Percentiles rank a stretch among this genome's conserved stretches.
Conservation (phyloP, 305 asterid genomes). For the Solanum aculeatissimum region DNA sequence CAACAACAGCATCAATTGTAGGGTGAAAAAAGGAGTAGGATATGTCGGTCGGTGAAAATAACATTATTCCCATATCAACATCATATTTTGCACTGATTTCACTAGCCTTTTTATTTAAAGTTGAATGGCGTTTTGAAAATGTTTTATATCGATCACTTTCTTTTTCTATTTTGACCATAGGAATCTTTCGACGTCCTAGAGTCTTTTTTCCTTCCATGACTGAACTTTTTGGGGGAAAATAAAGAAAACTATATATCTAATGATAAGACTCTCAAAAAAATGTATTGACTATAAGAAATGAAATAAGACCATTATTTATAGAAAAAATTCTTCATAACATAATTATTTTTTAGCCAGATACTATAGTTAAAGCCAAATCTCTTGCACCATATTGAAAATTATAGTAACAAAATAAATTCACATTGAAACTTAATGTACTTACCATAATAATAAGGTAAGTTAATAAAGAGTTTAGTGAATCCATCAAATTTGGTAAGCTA, state of each 20-base stretch:
- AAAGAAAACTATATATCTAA: too few species aligned
- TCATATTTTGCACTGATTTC: conserved; percentile 20
- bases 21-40: conserved; percentile 35
- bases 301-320: not conserved
- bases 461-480: too few species aligned
- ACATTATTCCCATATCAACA: conserved; percentile 22
- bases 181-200: conserved; percentile 26
- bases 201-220: conserved; percentile 3
- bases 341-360: not conserved
- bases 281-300: not conserved
- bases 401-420: not conserved
- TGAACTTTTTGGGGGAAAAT: not conserved
- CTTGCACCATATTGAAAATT: not conserved
- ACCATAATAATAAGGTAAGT: not conserved
- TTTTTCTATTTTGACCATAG: conserved; percentile 4
- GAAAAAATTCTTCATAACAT: not conserved
- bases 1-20: conserved; percentile 10
- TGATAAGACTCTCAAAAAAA: not conserved
- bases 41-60: conserved; percentile 22
- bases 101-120: conserved; percentile 24
- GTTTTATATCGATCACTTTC: conserved; percentile 17
- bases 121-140: not conserved
- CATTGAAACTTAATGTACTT: not conserved
- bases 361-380: not conserved
- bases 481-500: not conserved